Base-by-base conservation (phyloP, 2,329 filamentous ascomycete species). In the Xylariaceae sp. region DNA sequence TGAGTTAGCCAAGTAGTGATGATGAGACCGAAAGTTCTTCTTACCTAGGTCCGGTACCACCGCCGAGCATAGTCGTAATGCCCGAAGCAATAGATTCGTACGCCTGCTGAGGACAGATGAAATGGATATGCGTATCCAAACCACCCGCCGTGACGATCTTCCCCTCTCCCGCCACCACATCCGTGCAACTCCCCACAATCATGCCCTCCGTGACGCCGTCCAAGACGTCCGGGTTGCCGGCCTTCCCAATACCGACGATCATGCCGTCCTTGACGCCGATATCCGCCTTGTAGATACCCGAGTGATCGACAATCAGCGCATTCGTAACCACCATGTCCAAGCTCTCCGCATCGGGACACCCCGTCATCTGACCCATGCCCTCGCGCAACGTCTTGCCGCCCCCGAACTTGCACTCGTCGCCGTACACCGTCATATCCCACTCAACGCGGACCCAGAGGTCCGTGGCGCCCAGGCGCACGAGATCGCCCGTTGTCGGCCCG, bases 171-270 rank as follows among this genome's bases (percentile, higher is more conserved):
- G 93, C 91, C 70, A 98, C 87, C 20, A 97, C 91, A 77, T 98
- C 93, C 0, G 93, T 98, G 64, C 89, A 91, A 61, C 88, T 89
- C 10, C 93, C 93, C 9, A 97, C 85, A 1, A 96, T 78, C 86
- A 98, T 86, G 53, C 86, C 81, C 0, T 85, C 79, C 56, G 88
- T 80, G 6, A 98, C 91, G 3, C 90, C 90, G 29, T 95, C 89
- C 93, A 97, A 97, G 45, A 96, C 86, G 74, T 98, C 93, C n/a
- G 93, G 93, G 68, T 97, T 98, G 19, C 93, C 93, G 16, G 93
- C 91, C 75, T 98, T 97, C 57, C 93, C 93, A 65, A 98, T 93
- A 0, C 86, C 93, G 23, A 88, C 87, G 67, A 98, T 97, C 40
- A 89, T 71, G 2, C 93, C 93, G 64, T 92, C 75, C 73, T 96